Evolutionary conservation across 1,139 yeast genomes (phyloP).

Genomic region (Geotrichum restrictum): DNA sequence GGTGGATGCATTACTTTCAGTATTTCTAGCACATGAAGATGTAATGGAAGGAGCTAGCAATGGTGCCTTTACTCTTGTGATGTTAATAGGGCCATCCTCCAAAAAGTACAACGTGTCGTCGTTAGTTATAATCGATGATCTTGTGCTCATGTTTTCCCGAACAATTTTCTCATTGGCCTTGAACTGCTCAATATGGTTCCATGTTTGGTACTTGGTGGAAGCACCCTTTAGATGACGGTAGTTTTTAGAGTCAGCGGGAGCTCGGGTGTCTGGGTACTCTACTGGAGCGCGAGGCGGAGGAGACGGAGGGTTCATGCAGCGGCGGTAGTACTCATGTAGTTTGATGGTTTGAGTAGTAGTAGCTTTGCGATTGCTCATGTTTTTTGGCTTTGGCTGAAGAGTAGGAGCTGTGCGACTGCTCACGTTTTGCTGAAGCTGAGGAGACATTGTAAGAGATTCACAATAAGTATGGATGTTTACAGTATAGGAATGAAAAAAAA

Average conservation of each 20-base stretch:
- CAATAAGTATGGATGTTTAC: too few species aligned
- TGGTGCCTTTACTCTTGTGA: background rate
- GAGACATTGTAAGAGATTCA: too few species aligned
- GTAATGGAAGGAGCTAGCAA: background rate
- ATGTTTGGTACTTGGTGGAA: background rate
- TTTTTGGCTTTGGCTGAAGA: too few species aligned
- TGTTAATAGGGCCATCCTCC: background rate
- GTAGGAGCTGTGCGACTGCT: too few species aligned
- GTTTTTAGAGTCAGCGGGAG: background rate
- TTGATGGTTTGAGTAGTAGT: background rate
- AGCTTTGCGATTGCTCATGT: background rate
- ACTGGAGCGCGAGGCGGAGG: background rate
- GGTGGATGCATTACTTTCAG: too few species aligned
- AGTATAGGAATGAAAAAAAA: too few species aligned
- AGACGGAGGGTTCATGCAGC: background rate
- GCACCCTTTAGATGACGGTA: background rate
- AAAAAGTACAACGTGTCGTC: slow-evolving; percentile 1
- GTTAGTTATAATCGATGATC: background rate
- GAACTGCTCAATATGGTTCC: background rate
- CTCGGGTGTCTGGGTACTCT: too few species aligned
- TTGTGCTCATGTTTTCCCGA: background rate
- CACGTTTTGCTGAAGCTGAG: too few species aligned
- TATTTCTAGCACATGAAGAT: too few species aligned
- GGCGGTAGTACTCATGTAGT: background rate
- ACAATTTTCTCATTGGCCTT: background rate